These are phyloP conservation scores for Cladorrhinum sp. DNA, from an alignment of 2,329 filamentous ascomycete species.

Conservation along the genomic window DNA sequence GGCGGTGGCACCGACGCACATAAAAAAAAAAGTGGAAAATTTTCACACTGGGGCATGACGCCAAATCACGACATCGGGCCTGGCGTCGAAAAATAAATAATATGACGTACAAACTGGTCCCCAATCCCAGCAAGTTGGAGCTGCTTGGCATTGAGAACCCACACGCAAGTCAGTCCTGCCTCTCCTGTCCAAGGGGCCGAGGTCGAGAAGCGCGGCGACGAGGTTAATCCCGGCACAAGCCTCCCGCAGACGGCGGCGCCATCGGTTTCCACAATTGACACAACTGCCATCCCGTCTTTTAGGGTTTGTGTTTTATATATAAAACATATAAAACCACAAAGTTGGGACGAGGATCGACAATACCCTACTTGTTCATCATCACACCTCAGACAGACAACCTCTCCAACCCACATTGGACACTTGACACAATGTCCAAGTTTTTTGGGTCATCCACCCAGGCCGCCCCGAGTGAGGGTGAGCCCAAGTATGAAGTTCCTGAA, in stretches of 20 bases:
- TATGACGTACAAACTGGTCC: constrained; percentile 3
- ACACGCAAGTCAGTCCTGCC: neutral
- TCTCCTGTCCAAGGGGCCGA: neutral
- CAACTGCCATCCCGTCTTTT: constrained; percentile 3
- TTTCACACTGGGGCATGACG: constrained; percentile 12
- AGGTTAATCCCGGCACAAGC: neutral
- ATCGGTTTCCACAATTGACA: neutral
- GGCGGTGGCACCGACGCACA: neutral
- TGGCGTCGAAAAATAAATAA: neutral
- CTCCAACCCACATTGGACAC: neutral
- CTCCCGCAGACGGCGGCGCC: neutral
- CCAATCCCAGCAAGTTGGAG: neutral
- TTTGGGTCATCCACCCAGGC: neutral
- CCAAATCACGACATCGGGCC: constrained; percentile 17
- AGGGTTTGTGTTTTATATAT: neutral
- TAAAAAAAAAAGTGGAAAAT: constrained; percentile 3
- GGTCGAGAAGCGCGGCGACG: neutral
- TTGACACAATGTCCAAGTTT: constrained; percentile 12
- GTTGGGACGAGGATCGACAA: neutral
- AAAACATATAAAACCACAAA: neutral
- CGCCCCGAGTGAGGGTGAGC: neutral
- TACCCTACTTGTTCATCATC: neutral
- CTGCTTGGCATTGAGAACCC: neutral
- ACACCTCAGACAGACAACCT: neutral
- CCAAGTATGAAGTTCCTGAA: neutral